Base-by-base conservation (phyloP, 2,329 filamentous ascomycete genomes). In the Paecilomyces sp. region DNA sequence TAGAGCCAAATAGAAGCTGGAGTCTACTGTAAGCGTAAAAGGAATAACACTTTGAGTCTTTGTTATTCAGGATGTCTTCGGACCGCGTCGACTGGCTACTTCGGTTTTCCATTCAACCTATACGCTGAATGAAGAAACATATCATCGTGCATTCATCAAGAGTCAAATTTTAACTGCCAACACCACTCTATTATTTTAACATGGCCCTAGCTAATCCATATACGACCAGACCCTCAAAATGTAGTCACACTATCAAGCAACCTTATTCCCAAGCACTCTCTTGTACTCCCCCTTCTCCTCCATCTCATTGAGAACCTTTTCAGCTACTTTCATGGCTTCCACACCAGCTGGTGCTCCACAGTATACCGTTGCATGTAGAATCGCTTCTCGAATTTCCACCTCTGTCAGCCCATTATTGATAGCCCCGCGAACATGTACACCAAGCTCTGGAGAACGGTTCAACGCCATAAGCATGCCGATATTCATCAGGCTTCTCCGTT, bases 401-500 rank as follows among this genome's bases (percentile, higher is more conserved):
- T 87, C 85, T 0, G 77, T 81, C 11, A 85, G 73, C 0, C 86
- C 86, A 64, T 88, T 88, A 64, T 83, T 86, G 63, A 85, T 72
- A 1, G 85, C 86, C 0, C 85, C 85, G 24, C 84, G 77, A n/a
- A 86, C 77, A 68, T 88, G 86, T 7, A 85, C 79, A 0, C 77
- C 85, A 59, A 88, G 74, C 68, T 88, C 86, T 0, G 82, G 80
- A 5, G 75, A 77, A 4, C 83, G 77, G 65, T 87, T 87, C 62
- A 87, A 76, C 2, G 84, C 84, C 70, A 83, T 83, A 54, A 88
- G 75, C 81, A 88, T 87, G 55, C 81, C 85, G 55, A 88, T 83
- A 69, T 88, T 88, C 57, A 88, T 74, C 58, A 88, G 76, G 57
- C 80, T 83, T 54, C 86, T 80, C 64, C 85, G 81, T 69, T 87